These are phyloP conservation scores for Sporisorium scitamineum DNA, from an alignment of 1,284 basidiomycete species.

Conservation along the genomic window DNA sequence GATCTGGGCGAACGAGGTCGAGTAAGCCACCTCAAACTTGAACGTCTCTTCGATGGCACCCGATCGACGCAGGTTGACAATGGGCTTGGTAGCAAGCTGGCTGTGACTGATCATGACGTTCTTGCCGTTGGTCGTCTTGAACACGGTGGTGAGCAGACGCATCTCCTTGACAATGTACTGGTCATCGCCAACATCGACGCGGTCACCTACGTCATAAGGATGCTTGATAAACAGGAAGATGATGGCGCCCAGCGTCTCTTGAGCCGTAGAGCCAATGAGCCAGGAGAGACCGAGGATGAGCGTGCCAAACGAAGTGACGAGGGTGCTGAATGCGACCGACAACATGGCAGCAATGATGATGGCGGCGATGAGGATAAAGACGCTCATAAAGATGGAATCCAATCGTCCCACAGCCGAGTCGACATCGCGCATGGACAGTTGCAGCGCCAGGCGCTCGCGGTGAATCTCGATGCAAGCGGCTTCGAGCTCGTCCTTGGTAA, in stretches of 20 bases:
- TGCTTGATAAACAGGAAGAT: constrained; percentile 87
- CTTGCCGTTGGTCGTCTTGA: constrained; percentile 53
- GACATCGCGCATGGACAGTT: constrained; percentile 88
- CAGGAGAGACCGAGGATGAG: constrained; percentile 86
- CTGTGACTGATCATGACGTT: constrained; percentile 46
- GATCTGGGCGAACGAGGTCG: constrained; percentile 84
- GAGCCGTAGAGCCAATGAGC: constrained; percentile 80
- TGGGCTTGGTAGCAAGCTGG: constrained; percentile 70
- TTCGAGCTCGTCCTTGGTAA: constrained; percentile 80
- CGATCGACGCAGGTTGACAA: constrained; percentile 79
- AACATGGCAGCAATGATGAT: constrained; percentile 74
- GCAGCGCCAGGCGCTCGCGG: constrained; percentile 84
- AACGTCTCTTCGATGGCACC: constrained; percentile 80
- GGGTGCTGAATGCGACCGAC: constrained; percentile 78
- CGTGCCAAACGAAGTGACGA: constrained; percentile 84
- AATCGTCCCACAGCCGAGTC: constrained; percentile 80
- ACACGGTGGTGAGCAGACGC: constrained; percentile 79
- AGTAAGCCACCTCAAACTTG: constrained; percentile 83
- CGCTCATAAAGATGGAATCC: constrained; percentile 71
- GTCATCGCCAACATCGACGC: constrained; percentile 70
- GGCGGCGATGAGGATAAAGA: constrained; percentile 76
- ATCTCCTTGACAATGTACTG: constrained; percentile 88
- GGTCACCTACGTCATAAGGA: constrained; percentile 89
- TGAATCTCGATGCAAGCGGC: constrained; percentile 83
- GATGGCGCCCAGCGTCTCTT: constrained; percentile 80